A percentile compares a stretch with the other conserved stretches of the same genome.
Conservation (phyloP, 371 early-diverging fungal genomes). For the Mucor lusitanicus region DNA sequence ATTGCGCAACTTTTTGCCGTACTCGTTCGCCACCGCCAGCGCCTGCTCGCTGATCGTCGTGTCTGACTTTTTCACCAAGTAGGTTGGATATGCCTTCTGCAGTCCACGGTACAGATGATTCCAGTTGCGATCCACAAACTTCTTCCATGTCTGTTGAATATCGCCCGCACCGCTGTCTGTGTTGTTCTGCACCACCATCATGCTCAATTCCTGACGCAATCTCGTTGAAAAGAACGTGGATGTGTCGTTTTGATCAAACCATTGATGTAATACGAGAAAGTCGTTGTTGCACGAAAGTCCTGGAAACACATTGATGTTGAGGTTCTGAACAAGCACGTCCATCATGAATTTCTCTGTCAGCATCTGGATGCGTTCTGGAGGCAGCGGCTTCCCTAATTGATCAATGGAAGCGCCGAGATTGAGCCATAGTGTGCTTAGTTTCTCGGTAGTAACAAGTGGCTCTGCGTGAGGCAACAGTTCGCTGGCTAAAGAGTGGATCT, state of each 20-base stretch:
- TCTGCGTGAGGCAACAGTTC: slow-evolving; percentile 30
- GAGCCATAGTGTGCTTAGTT: slow-evolving; percentile 42
- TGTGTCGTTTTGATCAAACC: slow-evolving; percentile 26
- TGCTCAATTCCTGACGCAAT: slow-evolving; percentile 40
- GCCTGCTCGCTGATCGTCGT: slow-evolving; percentile 23
- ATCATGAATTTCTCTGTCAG: slow-evolving; percentile 56
- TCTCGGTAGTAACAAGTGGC: slow-evolving; percentile 22
- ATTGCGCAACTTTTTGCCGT: slow-evolving; percentile 29
- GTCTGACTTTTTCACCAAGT: slow-evolving; percentile 15
- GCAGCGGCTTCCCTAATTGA: slow-evolving; percentile 33
- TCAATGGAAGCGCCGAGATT: slow-evolving; percentile 36
- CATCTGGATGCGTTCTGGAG: slow-evolving; percentile 25
- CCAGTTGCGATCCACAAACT: slow-evolving; percentile 30
- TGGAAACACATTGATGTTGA: slow-evolving; percentile 35
- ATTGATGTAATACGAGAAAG: slow-evolving; percentile 17
- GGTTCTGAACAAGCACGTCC: slow-evolving; percentile 49
- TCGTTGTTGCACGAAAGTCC: slow-evolving; percentile 27
- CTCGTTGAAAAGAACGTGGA: slow-evolving; percentile 26
- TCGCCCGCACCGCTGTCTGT: not conserved
- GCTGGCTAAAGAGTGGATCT: slow-evolving; percentile 28
- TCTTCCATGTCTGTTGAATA: slow-evolving; percentile 12
- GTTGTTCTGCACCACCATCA: slow-evolving; percentile 21
- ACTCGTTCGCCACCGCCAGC: slow-evolving; percentile 17
- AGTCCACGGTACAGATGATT: slow-evolving; percentile 41
- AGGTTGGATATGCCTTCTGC: slow-evolving; percentile 41